Percentiles rank a stretch among this genome's conserved stretches.
Evolutionary conservation across 1,139 yeast species (phyloP).

Genomic region (Blastobotrys raffinosifermentans): DNA sequence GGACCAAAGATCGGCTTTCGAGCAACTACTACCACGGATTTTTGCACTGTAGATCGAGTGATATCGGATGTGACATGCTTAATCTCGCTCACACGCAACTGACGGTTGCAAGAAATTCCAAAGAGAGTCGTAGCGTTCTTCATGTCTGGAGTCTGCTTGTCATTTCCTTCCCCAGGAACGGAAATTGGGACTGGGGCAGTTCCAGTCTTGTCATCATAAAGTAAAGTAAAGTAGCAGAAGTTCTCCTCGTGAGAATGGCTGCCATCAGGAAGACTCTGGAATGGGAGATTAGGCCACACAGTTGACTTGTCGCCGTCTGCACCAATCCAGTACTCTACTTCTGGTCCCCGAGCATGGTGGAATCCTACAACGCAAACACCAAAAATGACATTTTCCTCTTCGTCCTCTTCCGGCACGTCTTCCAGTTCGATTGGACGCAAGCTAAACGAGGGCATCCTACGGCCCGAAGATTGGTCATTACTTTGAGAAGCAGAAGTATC

Average conservation of each 20-base stretch:
- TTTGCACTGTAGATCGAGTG: conserved; percentile 86
- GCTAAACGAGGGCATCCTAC: conserved; percentile 3
- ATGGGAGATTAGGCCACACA: conserved; percentile 85
- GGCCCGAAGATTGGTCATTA: background rate
- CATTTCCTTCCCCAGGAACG: conserved; percentile 16
- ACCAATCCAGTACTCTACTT: conserved; percentile 87
- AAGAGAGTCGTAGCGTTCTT: conserved; percentile 66
- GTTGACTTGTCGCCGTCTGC: conserved; percentile 46
- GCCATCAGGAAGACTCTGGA: conserved; percentile 95
- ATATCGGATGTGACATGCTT: conserved; percentile 56
- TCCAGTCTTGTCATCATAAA: conserved; percentile 57
- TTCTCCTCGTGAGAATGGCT: conserved; percentile 90
- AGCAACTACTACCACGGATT: conserved; percentile 82
- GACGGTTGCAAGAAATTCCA: conserved; percentile 92
- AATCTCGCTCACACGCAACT: conserved; percentile 61
- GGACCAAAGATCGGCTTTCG: conserved; percentile 81
- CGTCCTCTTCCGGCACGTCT: conserved; percentile 10
- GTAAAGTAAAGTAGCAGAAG: conserved; percentile 80
- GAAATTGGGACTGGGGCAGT: conserved; percentile 40
- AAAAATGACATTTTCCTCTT: conserved; percentile 44
- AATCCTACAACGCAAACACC: conserved; percentile 90
- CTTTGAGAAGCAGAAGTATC: background rate
- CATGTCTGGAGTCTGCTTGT: conserved; percentile 26
- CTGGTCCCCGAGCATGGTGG: conserved; percentile 93
- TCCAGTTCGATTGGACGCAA: conserved; percentile 20